Evolutionary conservation across 2,329 filamentous ascomycete genomes (phyloP).

Genomic region (Cryphonectria carpinicola): DNA sequence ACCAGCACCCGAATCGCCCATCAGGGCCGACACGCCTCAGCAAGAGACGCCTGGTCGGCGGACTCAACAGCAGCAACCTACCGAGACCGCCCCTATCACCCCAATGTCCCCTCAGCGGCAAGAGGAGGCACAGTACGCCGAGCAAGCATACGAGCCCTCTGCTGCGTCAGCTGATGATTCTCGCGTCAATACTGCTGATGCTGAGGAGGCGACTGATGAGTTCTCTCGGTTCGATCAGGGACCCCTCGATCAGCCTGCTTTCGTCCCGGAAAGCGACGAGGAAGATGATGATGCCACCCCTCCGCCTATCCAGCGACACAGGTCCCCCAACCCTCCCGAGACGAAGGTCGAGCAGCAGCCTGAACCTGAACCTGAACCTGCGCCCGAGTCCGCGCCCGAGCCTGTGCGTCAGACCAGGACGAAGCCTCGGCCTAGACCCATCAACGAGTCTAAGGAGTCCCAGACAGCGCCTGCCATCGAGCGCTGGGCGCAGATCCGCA

Average conservation of each 20-base stretch:
- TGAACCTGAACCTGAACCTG: conserved; percentile 32
- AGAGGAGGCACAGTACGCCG: conserved; percentile 30
- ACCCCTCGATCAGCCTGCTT: conserved; percentile 85
- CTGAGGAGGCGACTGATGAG: conserved; percentile 61
- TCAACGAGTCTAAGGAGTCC: conserved; percentile 32
- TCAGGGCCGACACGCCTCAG: conserved; percentile 23
- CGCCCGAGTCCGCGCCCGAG: conserved; percentile 31
- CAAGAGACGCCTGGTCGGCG: conserved; percentile 19
- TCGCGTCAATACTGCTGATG: conserved; percentile 62
- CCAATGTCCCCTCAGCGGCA: conserved; percentile 34
- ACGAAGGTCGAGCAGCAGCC: conserved; percentile 33
- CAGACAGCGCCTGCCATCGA: conserved; percentile 59
- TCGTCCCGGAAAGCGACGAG: conserved; percentile 61
- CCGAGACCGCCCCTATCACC: conserved; percentile 8
- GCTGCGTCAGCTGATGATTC: conserved; percentile 54
- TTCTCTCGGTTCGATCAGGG: conserved; percentile 82
- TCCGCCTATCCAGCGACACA: conserved; percentile 55
- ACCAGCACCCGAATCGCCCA: conserved; percentile 14
- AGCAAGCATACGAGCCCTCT: conserved; percentile 44
- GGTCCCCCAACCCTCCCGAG: conserved; percentile 34
- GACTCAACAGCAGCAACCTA: conserved; percentile 7
- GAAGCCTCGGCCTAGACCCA: conserved; percentile 33
- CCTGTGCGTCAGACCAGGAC: conserved; percentile 38
- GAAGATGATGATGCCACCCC: conserved; percentile 54
- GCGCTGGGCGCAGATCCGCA: conserved; percentile 93